A percentile compares a stretch with the other conserved stretches of the same genome.
These are phyloP conservation scores for Penicillium sp. DNA, from an alignment of 2,329 filamentous ascomycete genomes.

Conservation along the genomic window DNA sequence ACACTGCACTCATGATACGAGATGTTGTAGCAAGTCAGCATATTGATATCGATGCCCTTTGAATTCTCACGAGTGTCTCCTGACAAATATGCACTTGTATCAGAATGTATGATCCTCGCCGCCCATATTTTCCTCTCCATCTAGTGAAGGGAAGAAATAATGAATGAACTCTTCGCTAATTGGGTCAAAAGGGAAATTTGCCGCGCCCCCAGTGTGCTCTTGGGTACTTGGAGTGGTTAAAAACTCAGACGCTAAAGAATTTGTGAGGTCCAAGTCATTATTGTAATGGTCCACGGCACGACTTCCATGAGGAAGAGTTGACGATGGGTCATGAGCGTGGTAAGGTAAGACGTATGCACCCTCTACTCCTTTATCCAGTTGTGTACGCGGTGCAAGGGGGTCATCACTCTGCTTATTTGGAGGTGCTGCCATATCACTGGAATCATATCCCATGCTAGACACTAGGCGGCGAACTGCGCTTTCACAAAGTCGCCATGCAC, in stretches of 20 bases:
- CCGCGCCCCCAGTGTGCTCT: neutral
- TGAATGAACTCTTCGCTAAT: neutral
- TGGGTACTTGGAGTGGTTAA: neutral
- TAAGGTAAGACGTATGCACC: neutral
- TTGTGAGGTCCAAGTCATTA: neutral
- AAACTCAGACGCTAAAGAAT: neutral
- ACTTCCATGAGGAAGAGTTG: neutral
- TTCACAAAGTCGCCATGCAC: conserved; percentile 35
- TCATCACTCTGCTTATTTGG: neutral
- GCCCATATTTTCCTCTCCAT: neutral
- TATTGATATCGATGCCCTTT: no score
- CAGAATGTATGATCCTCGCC: neutral
- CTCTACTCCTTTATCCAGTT: no score
- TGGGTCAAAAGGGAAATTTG: neutral
- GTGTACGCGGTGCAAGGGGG: neutral
- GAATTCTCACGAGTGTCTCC: neutral
- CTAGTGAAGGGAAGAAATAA: neutral
- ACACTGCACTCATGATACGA: no score
- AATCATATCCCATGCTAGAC: conserved; percentile 15
- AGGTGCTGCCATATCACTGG: neutral
- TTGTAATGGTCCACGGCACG: neutral
- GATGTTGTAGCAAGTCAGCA: no score
- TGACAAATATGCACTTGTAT: neutral
- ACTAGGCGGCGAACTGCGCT: conserved; percentile 21
- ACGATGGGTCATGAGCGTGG: neutral